phyloP scores from a whole-genome alignment of 768 basidiomycete species.

The Tephrocybe rancida region DNA sequence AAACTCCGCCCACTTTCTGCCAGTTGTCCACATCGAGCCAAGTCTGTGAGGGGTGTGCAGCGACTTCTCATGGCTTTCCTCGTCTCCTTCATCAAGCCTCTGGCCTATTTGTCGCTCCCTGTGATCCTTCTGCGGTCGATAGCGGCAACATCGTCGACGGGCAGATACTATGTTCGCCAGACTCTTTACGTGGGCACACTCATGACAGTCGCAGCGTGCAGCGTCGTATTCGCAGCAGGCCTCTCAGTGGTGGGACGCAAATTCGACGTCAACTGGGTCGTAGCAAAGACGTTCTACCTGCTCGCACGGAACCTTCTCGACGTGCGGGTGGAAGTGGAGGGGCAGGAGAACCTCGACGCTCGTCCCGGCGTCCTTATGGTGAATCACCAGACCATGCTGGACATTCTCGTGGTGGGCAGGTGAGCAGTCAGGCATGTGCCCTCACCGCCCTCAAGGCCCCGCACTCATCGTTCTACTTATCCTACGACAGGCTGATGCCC shows the following conservation, averaged over 20 bases:
- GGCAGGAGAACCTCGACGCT: conserved; percentile 76
- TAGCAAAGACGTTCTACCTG: conserved; percentile 83
- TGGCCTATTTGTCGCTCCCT: conserved; percentile 80
- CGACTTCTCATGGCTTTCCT: conserved; percentile 63
- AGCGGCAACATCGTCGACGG: conserved; percentile 53
- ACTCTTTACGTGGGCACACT: conserved; percentile 75
- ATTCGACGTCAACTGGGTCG: conserved; percentile 80
- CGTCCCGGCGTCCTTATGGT: conserved; percentile 76
- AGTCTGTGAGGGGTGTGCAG: not conserved
- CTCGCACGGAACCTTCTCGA: conserved; percentile 65
- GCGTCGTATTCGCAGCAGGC: conserved; percentile 65
- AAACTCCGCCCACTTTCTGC: conserved; percentile 20
- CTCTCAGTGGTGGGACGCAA: conserved; percentile 69
- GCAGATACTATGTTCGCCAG: conserved; percentile 73
- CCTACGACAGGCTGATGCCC: conserved; percentile 69
- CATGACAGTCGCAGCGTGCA: conserved; percentile 70
- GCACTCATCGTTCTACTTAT: not conserved
- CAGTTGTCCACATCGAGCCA: conserved; percentile 15
- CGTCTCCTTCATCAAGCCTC: conserved; percentile 60
- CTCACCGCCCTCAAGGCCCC: not conserved
- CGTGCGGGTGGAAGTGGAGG: conserved; percentile 78
- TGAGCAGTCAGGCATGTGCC: conserved; percentile 35
- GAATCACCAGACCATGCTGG: conserved; percentile 95
- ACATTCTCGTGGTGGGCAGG: conserved; percentile 82
- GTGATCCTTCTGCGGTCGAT: conserved; percentile 64